Conservation (phyloP, 176 grass and related monocot genomes). For the Calamus simplicifolius region DNA sequence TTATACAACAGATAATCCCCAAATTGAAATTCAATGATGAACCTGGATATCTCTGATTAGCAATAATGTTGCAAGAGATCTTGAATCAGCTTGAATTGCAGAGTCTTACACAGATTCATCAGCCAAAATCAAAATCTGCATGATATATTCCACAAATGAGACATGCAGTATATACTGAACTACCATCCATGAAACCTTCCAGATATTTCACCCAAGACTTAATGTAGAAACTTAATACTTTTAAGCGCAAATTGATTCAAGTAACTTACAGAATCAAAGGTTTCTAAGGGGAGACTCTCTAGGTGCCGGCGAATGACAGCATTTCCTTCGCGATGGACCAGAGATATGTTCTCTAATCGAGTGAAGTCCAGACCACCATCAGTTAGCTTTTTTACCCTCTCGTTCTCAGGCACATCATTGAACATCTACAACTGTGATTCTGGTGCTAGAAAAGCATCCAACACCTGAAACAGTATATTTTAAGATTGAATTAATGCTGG, state of each 20-base stretch:
- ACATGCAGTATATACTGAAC: neutral
- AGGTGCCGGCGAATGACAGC: conserved; percentile 55
- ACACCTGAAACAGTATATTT: conserved; percentile 38
- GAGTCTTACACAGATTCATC: conserved; percentile 72
- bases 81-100: conserved; percentile 68
- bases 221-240: no score
- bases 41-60: conserved; percentile 76
- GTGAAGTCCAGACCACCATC: conserved; percentile 55
- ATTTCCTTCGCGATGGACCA: conserved; percentile 60
- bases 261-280: conserved; percentile 59
- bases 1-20: neutral
- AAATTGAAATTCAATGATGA: conserved; percentile 13
- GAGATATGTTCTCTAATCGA: conserved; percentile 57
- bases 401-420: conserved; percentile 62
- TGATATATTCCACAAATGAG: conserved; percentile 14
- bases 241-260: no score
- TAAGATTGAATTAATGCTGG: conserved; percentile 20
- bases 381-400: conserved; percentile 45
- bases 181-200: conserved; percentile 1
- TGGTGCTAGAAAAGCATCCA: conserved; percentile 67
- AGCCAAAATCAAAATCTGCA: conserved; percentile 65
- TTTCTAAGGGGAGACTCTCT: conserved; percentile 61
- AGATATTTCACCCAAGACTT: neutral
- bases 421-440: conserved; percentile 70
- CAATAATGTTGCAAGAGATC: conserved; percentile 65